phyloP scores from a whole-genome alignment of 192 early-diverging fungal species.

The Blastocladiella britannica region DNA sequence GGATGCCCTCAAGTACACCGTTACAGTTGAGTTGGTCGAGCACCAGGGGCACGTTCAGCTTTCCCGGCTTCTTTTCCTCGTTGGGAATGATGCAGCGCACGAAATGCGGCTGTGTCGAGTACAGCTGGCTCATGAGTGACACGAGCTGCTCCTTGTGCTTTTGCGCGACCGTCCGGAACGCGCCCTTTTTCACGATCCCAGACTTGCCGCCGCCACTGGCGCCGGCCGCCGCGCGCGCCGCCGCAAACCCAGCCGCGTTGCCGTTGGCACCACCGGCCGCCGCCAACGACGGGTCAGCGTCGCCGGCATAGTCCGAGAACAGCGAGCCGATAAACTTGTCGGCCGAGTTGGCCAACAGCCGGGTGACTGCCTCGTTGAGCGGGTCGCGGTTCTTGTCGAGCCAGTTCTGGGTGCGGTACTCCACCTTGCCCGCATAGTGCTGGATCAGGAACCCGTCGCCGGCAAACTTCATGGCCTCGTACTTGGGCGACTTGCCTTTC shows the following conservation, averaged over 20 bases:
- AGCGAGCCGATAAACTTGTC: conserved; percentile 58
- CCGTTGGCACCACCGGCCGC: conserved; percentile 7
- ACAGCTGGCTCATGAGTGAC: conserved; percentile 70
- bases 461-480: conserved; percentile 64
- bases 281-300: conserved; percentile 18
- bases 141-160: conserved; percentile 85
- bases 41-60: conserved; percentile 62
- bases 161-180: conserved; percentile 83
- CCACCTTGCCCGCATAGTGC: conserved; percentile 91
- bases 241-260: not conserved
- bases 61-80: conserved; percentile 65
- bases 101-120: conserved; percentile 87
- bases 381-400: conserved; percentile 98
- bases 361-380: conserved; percentile 81
- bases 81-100: conserved; percentile 97
- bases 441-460: conserved; percentile 72
- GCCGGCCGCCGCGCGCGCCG: conserved; percentile 5
- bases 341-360: conserved; percentile 57
- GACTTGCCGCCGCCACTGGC: conserved; percentile 15
- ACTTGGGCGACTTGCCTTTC: conserved; percentile 72
- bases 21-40: conserved; percentile 88
- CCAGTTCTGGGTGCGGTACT: conserved; percentile 79
- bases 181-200: conserved; percentile 46
- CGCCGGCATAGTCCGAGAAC: conserved; percentile 59
- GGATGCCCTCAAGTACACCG: conserved; percentile 91